These are phyloP conservation scores for Neurospora tetraspora DNA, from an alignment of 495 filamentous ascomycete genomes.

Conservation along the genomic window DNA sequence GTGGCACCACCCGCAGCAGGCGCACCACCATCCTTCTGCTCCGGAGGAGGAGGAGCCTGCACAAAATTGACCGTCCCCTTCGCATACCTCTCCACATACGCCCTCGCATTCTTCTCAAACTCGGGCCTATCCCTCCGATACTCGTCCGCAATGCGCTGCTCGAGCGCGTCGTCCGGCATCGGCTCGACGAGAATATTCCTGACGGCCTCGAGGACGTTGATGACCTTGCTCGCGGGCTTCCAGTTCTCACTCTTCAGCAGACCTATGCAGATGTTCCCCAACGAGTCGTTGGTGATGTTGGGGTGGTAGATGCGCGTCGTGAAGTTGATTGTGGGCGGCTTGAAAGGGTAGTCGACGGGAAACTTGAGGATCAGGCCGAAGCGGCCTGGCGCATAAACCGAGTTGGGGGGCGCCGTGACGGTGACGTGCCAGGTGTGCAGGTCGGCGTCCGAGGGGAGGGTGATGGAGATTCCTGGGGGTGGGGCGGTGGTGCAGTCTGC, in stretches of 20 bases:
- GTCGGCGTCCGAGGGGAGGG: slow-evolving; percentile 58
- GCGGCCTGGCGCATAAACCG: slow-evolving; percentile 65
- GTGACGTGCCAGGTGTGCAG: slow-evolving; percentile 75
- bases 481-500: slow-evolving; percentile 54
- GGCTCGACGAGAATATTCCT: slow-evolving; percentile 73
- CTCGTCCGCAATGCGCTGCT: slow-evolving; percentile 77
- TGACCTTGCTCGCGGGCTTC: slow-evolving; percentile 81
- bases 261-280: slow-evolving; percentile 84
- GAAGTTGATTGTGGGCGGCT: slow-evolving; percentile 78
- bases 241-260: slow-evolving; percentile 83
- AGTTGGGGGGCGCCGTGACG: slow-evolving; percentile 63
- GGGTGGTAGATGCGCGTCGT: slow-evolving; percentile 96
- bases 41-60: neutral
- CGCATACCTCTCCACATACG: slow-evolving; percentile 77
- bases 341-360: slow-evolving; percentile 89
- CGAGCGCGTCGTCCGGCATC: slow-evolving; percentile 89
- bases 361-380: slow-evolving; percentile 72
- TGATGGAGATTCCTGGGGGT: slow-evolving; percentile 54
- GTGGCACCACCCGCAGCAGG: neutral
- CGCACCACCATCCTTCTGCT: neutral
- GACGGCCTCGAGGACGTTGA: slow-evolving; percentile 69
- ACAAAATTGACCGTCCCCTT: slow-evolving; percentile 27
- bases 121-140: slow-evolving; percentile 60
- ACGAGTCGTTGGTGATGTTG: slow-evolving; percentile 87
- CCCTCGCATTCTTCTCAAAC: slow-evolving; percentile 74